Percentiles rank a stretch among this genome's conserved stretches.
Conservation (phyloP, 1,284 basidiomycete genomes). For the Omphalotus olearius region DNA sequence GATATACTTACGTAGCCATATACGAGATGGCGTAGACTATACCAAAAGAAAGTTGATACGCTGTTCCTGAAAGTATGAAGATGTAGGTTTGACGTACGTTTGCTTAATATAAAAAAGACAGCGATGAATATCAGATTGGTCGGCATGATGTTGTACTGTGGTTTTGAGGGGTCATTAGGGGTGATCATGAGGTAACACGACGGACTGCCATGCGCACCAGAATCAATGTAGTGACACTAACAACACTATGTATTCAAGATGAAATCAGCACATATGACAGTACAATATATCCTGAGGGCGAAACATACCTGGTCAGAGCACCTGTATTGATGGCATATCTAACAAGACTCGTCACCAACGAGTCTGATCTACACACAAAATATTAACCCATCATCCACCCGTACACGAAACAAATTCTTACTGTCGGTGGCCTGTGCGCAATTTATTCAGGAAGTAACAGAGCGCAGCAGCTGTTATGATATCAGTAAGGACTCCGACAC, state of each 20-base stretch:
- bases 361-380: conserved; percentile 42
- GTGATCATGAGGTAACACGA: background rate
- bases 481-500: conserved; percentile 42
- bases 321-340: conserved; percentile 55
- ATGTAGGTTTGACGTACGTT: conserved; percentile 39
- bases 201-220: conserved; percentile 35
- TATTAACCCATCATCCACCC: conserved; percentile 3
- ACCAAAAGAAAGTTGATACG: background rate
- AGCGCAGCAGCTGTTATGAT: conserved; percentile 42
- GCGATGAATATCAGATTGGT: conserved; percentile 54
- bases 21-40: conserved; percentile 67
- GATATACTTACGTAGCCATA: conserved; percentile 51
- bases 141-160: conserved; percentile 55
- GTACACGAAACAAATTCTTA: conserved; percentile 19
- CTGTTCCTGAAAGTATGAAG: too few relatives aligned
- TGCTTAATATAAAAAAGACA: conserved; percentile 60
- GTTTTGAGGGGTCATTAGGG: conserved; percentile 3
- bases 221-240: conserved; percentile 54
- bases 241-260: conserved; percentile 37
- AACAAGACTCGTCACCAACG: conserved; percentile 48
- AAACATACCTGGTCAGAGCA: conserved; percentile 50
- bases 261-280: conserved; percentile 10
- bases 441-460: conserved; percentile 46
- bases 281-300: background rate
- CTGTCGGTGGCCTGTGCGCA: conserved; percentile 44